These are phyloP conservation scores for Epichloe bromicola DNA, from an alignment of 2,329 filamentous ascomycete genomes.

Conservation along the genomic window DNA sequence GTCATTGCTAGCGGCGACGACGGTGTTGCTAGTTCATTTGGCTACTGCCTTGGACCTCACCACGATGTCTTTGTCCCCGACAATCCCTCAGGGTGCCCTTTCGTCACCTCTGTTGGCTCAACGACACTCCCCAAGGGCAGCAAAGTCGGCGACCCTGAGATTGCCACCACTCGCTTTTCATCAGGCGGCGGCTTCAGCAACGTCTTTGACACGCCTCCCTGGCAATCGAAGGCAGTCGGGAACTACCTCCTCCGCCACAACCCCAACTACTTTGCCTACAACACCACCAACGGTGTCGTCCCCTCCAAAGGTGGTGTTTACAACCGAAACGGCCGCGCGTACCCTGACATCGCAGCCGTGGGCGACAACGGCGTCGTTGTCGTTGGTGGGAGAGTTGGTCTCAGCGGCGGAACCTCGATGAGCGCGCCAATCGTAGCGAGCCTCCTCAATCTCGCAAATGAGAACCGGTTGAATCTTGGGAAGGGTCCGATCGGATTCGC, in stretches of 20 bases:
- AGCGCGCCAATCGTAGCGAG: conserved; percentile 21
- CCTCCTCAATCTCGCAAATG: conserved; percentile 21
- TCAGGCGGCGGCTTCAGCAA: conserved; percentile 37
- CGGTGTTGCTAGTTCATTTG: conserved; percentile 9
- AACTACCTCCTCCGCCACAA: conserved; percentile 8
- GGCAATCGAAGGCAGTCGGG: conserved; percentile 25
- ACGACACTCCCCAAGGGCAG: conserved; percentile 21
- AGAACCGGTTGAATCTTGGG: conserved; percentile 15
- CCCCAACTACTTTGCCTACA: conserved; percentile 9
- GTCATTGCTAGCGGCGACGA: conserved; percentile 24
- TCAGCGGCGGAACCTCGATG: conserved; percentile 36
- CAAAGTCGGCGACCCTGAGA: conserved; percentile 5
- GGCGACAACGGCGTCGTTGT: conserved; percentile 31
- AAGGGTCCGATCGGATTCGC: conserved; percentile 20
- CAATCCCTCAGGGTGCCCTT: conserved; percentile 35
- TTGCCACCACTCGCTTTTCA: conserved; percentile 23
- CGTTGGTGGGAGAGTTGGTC: conserved; percentile 26
- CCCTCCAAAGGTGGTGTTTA: conserved; percentile 17
- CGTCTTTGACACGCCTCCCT: conserved; percentile 31
- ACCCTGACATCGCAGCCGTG: conserved; percentile 34
- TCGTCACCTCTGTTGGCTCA: conserved; percentile 36
- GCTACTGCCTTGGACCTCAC: conserved; percentile 12
- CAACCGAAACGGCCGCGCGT: conserved; percentile 34
- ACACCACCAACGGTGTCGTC: conserved; percentile 8
- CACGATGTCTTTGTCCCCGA: conserved; percentile 32